These are phyloP conservation scores for Talaromyces ruber DNA, from an alignment of 495 filamentous ascomycete species.

Conservation along the genomic window DNA sequence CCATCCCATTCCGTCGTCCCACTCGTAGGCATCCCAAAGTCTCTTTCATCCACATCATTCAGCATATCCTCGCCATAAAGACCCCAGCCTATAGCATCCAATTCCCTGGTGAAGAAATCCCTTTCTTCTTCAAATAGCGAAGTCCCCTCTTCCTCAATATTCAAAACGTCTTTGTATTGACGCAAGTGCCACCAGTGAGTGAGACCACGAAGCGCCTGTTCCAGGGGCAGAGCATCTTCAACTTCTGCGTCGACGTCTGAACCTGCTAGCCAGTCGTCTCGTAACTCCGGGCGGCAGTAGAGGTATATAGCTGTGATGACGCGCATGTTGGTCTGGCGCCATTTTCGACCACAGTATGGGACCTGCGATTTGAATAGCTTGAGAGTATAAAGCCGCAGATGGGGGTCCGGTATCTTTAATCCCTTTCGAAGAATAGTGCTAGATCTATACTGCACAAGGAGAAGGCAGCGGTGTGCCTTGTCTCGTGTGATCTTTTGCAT, in stretches of 20 bases:
- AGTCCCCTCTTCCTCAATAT: constrained; percentile 43
- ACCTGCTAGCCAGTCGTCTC: constrained; percentile 93
- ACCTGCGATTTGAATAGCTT: constrained; percentile 98
- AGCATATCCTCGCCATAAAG: constrained; percentile 26
- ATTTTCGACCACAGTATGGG: constrained; percentile 95
- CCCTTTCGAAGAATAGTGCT: constrained; percentile 81
- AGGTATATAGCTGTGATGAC: constrained; percentile 96
- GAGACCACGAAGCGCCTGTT: constrained; percentile 77
- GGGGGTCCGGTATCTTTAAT: constrained; percentile 80
- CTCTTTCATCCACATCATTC: constrained; percentile 34
- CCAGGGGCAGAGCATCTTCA: constrained; percentile 81
- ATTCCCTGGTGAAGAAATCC: constrained; percentile 83
- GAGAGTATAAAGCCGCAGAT: constrained; percentile 85
- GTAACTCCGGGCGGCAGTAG: constrained; percentile 81
- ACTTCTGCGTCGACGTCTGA: constrained; percentile 87
- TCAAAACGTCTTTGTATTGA: constrained; percentile 74
- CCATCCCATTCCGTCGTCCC: constrained; percentile 40
- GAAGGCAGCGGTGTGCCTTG: constrained; percentile 86
- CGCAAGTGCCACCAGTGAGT: constrained; percentile 91
- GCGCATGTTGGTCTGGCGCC: constrained; percentile 96
- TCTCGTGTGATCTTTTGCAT: constrained; percentile 95
- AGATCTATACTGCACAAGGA: constrained; percentile 91
- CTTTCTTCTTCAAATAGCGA: constrained; percentile 64
- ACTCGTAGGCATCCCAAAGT: constrained; percentile 26
- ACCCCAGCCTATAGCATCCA: constrained; percentile 72